These are phyloP conservation scores for Claviceps digitariae DNA, from an alignment of 2,329 filamentous ascomycete species.

Conservation along the genomic window DNA sequence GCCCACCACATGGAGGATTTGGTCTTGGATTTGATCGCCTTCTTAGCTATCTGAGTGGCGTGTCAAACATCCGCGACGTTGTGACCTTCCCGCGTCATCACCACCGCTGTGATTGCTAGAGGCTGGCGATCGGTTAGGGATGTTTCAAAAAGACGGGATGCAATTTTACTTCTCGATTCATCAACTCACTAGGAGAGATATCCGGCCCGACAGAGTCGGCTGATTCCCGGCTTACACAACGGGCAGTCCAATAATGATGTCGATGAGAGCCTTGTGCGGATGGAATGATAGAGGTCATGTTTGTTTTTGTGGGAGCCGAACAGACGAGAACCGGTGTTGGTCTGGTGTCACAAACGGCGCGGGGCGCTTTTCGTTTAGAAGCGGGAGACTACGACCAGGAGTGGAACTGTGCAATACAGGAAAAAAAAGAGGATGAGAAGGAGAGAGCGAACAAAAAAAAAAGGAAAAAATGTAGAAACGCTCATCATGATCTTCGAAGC, in stretches of 20 bases:
- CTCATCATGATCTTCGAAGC: background rate
- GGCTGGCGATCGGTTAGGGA: background rate
- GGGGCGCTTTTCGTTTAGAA: background rate
- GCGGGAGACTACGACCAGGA: background rate
- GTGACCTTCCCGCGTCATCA: constrained; percentile 73
- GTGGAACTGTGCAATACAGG: background rate
- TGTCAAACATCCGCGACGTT: constrained; percentile 71
- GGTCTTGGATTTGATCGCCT: constrained; percentile 82
- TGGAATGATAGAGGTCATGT: background rate
- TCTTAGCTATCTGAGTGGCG: constrained; percentile 68
- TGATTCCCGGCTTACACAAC: background rate
- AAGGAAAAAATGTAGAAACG: background rate
- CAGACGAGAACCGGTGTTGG: background rate
- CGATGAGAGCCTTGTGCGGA: background rate
- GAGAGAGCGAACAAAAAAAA: background rate
- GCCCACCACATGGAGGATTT: constrained; percentile 81
- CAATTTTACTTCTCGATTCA: background rate
- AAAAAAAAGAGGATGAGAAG: background rate
- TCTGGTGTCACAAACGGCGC: background rate
- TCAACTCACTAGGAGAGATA: too few species aligned
- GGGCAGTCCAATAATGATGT: background rate
- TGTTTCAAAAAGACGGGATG: background rate
- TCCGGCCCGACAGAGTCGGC: too few species aligned
- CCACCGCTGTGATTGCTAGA: constrained; percentile 46
- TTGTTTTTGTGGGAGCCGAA: background rate